Base-by-base conservation (phyloP, 2,329 filamentous ascomycete species). In the Aureobasidium musti region DNA sequence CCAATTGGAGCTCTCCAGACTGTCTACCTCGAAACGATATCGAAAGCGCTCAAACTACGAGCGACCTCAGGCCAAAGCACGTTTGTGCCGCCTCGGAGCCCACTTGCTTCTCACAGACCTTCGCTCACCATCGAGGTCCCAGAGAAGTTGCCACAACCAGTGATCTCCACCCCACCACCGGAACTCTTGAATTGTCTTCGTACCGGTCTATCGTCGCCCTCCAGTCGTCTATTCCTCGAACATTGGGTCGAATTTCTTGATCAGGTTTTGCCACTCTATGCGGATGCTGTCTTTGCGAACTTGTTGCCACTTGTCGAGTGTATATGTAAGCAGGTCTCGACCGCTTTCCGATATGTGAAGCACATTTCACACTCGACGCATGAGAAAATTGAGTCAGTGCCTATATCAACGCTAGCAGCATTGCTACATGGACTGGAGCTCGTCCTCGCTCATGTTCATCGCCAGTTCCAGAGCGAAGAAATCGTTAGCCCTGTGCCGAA, bases 391-490 rank as follows among this genome's bases (percentile, higher is more conserved):
- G 41, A 64, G 26, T 69, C 71, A 2, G 71, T 73, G 6, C 68
- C 68, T 17, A 67, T 66, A 35, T 85, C 89, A 0, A 91, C 89
- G 0, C 79, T 94, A 0, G 91, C 96, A 56, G 89, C 90, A n/a
- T 82, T 99, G 1, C 82, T 99, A n/a, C 94, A 96, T 70, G 95
- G 92, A 0, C 83, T 99, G 1, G 95, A 99, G 77, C 92, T 96
- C 72, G 89, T 97, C 28, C 82, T 99, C 67, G 93, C 93, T 21
- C 87, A 88, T 72, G 92, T 90, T 5, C 95, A 99, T 77, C 91
- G 96, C 72, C 89, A 89, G 67, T 61, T 68, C 14, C 59, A 67
- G 21, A 81, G 84, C 28, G 92, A 96, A 71, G 92, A 96, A 77
- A 85, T 87, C 47, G 87, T 86, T 69, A 83, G 84, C 50, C 86